These are phyloP conservation scores for Chenopodium formosanum DNA, from an alignment of 148 eudicot species.

Conservation along the genomic window DNA sequence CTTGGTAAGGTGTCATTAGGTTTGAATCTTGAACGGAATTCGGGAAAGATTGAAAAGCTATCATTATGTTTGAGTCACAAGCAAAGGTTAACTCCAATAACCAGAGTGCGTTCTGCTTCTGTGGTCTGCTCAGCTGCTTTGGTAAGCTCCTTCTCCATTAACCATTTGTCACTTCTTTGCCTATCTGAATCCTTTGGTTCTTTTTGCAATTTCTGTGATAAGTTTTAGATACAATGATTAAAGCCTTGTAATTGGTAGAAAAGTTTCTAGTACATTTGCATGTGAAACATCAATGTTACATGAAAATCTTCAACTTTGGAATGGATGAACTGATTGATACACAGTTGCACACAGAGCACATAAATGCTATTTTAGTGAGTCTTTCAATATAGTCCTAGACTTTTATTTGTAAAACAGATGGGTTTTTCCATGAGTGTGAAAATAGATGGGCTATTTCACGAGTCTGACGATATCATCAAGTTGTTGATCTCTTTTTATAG, in stretches of 20 bases:
- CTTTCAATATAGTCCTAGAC: background rate
- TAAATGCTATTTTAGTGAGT: background rate
- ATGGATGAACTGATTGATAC: too few species aligned
- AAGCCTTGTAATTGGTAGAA: background rate
- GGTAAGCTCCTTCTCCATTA: conserved; percentile 22
- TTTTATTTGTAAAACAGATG: background rate
- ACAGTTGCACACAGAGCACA: too few species aligned
- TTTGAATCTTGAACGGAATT: conserved; percentile 13
- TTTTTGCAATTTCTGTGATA: background rate
- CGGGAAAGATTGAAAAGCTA: conserved; percentile 14
- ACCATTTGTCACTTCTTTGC: background rate
- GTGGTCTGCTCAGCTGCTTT: conserved; percentile 33
- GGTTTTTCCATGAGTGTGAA: too few species aligned
- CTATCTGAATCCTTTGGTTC: background rate
- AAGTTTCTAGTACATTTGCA: background rate
- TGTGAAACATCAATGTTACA: too few species aligned
- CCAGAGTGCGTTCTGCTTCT: conserved; percentile 21
- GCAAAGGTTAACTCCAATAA: conserved; percentile 12
- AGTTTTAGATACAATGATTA: background rate
- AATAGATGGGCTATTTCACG: background rate
- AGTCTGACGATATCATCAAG: background rate
- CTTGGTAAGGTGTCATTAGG: conserved; percentile 10
- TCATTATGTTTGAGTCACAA: conserved; percentile 20
- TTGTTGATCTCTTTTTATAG: background rate
- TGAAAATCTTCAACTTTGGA: too few species aligned